Conservation (phyloP, 371 early-diverging fungal species). For the Mortierella sp. region DNA sequence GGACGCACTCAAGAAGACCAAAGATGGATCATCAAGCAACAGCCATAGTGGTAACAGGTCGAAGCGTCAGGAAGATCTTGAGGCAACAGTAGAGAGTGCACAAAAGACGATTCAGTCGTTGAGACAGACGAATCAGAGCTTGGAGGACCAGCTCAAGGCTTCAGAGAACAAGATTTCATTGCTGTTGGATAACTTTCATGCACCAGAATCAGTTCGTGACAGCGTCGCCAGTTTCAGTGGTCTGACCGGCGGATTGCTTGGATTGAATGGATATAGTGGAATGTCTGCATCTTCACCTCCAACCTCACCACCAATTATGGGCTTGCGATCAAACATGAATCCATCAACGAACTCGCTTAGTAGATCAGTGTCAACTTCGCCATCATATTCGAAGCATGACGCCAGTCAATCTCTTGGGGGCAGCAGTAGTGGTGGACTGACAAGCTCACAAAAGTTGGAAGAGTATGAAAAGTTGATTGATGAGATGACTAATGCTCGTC, state of each 20-base stretch:
- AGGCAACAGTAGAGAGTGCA: conserved; percentile 22
- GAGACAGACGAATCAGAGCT: conserved; percentile 35
- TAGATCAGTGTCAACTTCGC: not conserved
- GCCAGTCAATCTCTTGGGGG: too few relatives aligned
- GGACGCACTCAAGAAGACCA: conserved; percentile 33
- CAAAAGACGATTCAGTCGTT: conserved; percentile 38
- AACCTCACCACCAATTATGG: not conserved
- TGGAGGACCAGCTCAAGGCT: conserved; percentile 49
- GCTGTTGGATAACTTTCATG: conserved; percentile 55
- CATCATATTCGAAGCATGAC: not conserved
- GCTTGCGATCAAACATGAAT: not conserved
- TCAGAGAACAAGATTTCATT: conserved; percentile 59
- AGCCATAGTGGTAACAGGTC: not conserved
- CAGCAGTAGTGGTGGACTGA: conserved; percentile 2
- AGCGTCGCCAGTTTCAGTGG: conserved; percentile 45
- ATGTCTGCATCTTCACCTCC: conserved; percentile 9
- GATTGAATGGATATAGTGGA: conserved; percentile 1
- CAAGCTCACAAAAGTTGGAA: conserved; percentile 40
- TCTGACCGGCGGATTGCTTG: not conserved
- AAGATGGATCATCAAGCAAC: not conserved
- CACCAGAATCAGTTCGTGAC: conserved; percentile 40
- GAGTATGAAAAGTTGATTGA: conserved; percentile 56
- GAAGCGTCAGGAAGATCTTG: conserved; percentile 26
- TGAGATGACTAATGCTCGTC: conserved; percentile 42
- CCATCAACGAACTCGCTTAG: not conserved